These are phyloP conservation scores for Ascochyta koolunga DNA, from an alignment of 2,329 filamentous ascomycete species.

Conservation along the genomic window DNA sequence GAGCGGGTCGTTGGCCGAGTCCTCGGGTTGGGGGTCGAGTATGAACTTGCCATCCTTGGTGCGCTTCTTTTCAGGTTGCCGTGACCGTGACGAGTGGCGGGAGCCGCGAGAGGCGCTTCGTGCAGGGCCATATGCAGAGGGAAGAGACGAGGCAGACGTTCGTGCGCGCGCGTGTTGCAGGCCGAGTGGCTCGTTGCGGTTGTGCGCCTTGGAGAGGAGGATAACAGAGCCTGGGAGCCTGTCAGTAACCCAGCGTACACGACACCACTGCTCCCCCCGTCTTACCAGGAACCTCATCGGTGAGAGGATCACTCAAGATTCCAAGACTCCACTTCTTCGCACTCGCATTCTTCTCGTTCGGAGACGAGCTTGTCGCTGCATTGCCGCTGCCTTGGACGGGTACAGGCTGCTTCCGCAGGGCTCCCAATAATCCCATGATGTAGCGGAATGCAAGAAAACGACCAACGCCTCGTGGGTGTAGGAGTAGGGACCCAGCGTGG, in stretches of 20 bases:
- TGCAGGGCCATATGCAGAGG: conserved; percentile 34
- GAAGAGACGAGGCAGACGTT: conserved; percentile 61
- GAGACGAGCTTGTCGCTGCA: neutral
- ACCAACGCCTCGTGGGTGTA: neutral
- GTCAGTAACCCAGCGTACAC: neutral
- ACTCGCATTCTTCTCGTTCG: conserved; percentile 13
- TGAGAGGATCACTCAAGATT: conserved; percentile 80
- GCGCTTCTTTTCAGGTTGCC: conserved; percentile 66
- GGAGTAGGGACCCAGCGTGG: neutral
- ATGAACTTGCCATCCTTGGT: conserved; percentile 85
- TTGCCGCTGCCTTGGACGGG: conserved; percentile 3
- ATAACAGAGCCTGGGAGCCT: conserved; percentile 61
- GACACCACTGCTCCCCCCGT: neutral
- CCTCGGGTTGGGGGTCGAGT: conserved; percentile 88
- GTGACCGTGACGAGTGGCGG: conserved; percentile 32
- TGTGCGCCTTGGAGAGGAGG: conserved; percentile 60
- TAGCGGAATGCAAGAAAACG: neutral
- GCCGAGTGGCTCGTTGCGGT: conserved; percentile 68
- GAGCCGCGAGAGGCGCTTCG: conserved; percentile 28
- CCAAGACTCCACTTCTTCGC: conserved; percentile 64
- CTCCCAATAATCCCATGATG: conserved; percentile 27
- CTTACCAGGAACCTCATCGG: conserved; percentile 85
- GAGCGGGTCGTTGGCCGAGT: conserved; percentile 86
- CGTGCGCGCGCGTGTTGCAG: conserved; percentile 67
- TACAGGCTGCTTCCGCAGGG: conserved; percentile 25